phyloP scores from a whole-genome alignment of 2,329 filamentous ascomycete genomes.

The Pyricularia grisea region DNA sequence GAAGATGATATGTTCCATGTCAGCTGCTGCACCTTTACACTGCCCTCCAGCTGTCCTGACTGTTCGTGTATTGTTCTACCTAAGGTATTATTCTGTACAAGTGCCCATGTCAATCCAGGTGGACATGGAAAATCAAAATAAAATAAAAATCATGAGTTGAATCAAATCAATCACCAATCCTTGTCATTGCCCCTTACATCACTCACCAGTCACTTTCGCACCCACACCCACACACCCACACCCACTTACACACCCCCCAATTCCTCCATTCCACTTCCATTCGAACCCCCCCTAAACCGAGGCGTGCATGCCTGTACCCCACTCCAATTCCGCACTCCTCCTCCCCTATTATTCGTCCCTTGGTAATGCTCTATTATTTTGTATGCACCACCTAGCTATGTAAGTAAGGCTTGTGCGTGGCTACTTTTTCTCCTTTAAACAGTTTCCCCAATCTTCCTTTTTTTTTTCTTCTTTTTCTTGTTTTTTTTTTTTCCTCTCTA shows the following conservation, averaged over 20 bases:
- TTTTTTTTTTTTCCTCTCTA: no score
- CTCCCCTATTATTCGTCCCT: slow-evolving; percentile 1
- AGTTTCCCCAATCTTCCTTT: neutral
- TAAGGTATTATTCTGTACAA: neutral
- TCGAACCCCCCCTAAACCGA: neutral
- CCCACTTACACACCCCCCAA: neutral
- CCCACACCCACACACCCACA: neutral
- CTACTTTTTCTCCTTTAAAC: neutral
- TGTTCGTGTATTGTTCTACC: neutral
- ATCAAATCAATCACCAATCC: neutral
- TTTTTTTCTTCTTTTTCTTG: no score
- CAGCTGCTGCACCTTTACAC: neutral
- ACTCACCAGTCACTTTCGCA: neutral
- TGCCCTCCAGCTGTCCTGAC: neutral
- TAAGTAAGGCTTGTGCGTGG: neutral
- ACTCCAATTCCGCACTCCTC: neutral
- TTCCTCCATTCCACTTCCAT: neutral
- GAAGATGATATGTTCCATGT: neutral
- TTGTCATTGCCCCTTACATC: neutral
- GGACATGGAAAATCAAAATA: neutral
- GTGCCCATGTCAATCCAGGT: neutral
- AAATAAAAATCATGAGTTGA: neutral
- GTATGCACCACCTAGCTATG: neutral
- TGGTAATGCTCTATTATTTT: neutral
- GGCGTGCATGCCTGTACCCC: neutral